These are phyloP conservation scores for Tilletia horrida DNA, from an alignment of 1,284 basidiomycete species.

Conservation along the genomic window DNA sequence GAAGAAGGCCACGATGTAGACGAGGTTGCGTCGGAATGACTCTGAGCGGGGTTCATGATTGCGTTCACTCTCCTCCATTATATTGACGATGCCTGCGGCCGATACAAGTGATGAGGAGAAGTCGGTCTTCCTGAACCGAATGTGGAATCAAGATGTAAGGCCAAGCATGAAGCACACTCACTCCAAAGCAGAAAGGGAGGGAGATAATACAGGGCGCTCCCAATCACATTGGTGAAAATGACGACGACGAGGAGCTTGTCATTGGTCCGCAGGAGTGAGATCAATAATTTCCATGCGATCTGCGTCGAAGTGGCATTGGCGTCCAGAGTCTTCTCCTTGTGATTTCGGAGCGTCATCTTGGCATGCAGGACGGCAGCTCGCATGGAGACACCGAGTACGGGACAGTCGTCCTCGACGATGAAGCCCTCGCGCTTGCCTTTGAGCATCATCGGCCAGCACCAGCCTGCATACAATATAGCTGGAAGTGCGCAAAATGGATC, in stretches of 20 bases:
- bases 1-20: conserved; percentile 13
- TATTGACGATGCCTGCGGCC: conserved; percentile 8
- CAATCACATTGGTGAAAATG: neutral
- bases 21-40: neutral
- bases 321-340: neutral
- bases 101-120: too few relatives aligned
- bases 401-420: neutral
- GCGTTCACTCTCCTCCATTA: neutral
- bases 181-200: conserved; percentile 1
- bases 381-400: conserved; percentile 6
- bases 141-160: neutral
- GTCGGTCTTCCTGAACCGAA: too few relatives aligned
- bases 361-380: conserved; percentile 10
- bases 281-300: neutral
- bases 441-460: conserved; percentile 5
- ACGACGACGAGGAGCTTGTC: conserved; percentile 6
- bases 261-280: neutral
- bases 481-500: neutral
- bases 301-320: neutral
- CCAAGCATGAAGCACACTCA: neutral
- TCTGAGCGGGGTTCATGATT: conserved; percentile 3
- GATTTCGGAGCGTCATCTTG: conserved; percentile 9
- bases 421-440: neutral
- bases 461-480: neutral
- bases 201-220: neutral